These are phyloP conservation scores for Senecio squalidus DNA, from an alignment of 140 eudicot species.

Conservation along the genomic window DNA sequence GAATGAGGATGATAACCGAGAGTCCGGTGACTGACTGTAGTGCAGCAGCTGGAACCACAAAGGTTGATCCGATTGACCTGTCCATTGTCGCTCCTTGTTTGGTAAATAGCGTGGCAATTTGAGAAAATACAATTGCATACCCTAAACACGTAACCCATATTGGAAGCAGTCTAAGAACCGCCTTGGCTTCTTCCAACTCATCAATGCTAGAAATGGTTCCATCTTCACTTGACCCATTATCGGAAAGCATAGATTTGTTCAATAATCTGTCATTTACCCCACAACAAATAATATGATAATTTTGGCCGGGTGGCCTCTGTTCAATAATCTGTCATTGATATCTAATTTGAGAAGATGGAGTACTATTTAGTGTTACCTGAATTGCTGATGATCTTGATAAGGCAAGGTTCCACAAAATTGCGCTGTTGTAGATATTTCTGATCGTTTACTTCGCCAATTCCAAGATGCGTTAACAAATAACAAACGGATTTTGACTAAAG, in stretches of 20 bases:
- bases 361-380: conserved; percentile 12
- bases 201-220: conserved; percentile 11
- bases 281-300: not conserved
- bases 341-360: too few relatives aligned
- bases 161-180: conserved; percentile 29
- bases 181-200: too few relatives aligned
- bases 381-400: conserved; percentile 23
- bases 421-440: conserved; percentile 12
- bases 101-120: conserved; percentile 28
- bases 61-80: conserved; percentile 34
- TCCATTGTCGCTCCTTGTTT: conserved; percentile 44
- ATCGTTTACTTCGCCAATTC: conserved; percentile 25
- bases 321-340: too few relatives aligned
- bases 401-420: conserved; percentile 25
- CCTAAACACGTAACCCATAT: conserved; percentile 30
- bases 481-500: conserved; percentile 23
- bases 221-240: conserved; percentile 10
- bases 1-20: conserved; percentile 25
- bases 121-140: conserved; percentile 30
- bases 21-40: conserved; percentile 31
- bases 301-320: too few relatives aligned
- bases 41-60: conserved; percentile 30
- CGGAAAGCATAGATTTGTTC: conserved; percentile 23
- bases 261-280: conserved; percentile 17
- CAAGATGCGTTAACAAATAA: conserved; percentile 33